Evolutionary conservation across 192 early-diverging fungal species (phyloP).

Genomic region (Funneliformis mosseae): DNA sequence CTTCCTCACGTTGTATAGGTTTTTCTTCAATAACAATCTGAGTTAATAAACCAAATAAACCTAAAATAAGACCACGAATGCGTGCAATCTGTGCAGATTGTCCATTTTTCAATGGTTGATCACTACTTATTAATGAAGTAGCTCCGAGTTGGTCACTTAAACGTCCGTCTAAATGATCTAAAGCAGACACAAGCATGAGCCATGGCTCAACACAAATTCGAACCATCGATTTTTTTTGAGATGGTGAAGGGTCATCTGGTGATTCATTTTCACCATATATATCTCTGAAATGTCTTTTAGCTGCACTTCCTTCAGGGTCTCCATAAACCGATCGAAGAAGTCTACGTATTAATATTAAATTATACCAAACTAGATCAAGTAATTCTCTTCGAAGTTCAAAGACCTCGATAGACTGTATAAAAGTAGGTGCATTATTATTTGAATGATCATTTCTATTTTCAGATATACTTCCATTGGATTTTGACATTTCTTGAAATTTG

Average conservation of each 20-base stretch:
- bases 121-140: neutral
- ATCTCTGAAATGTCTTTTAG: constrained; percentile 32
- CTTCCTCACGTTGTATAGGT: too few relatives aligned
- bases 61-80: constrained; percentile 29
- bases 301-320: constrained; percentile 10
- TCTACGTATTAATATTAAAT: constrained; percentile 21
- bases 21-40: constrained; percentile 25
- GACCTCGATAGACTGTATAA: constrained; percentile 6
- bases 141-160: constrained; percentile 35
- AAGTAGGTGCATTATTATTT: neutral
- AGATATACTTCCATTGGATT: neutral
- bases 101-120: constrained; percentile 26
- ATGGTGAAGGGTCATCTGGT: constrained; percentile 30
- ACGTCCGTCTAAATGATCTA: constrained; percentile 35
- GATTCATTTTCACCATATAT: constrained; percentile 31
- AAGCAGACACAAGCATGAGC: constrained; percentile 29
- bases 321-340: constrained; percentile 19
- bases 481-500: neutral
- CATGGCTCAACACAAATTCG: constrained; percentile 27
- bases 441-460: constrained; percentile 10
- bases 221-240: constrained; percentile 35
- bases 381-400: constrained; percentile 31
- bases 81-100: constrained; percentile 30
- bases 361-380: constrained; percentile 17
- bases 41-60: constrained; percentile 21